phyloP scores from a whole-genome alignment of 306 rosid genomes.

The Aeschynomene evenia region DNA sequence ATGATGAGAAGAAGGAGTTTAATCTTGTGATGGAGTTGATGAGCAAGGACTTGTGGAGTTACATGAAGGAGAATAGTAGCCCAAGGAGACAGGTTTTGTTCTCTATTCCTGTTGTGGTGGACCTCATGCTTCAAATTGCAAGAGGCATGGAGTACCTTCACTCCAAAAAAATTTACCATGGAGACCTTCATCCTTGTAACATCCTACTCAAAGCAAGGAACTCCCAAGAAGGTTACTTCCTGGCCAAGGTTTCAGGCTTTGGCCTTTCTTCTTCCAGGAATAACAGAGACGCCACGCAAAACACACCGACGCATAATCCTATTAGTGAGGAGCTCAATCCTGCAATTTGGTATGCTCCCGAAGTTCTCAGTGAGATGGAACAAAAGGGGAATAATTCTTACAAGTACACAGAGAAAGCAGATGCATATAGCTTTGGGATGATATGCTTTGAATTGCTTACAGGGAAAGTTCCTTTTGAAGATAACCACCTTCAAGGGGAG shows the following conservation, averaged over 20 bases:
- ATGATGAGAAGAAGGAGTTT: constrained; percentile 67
- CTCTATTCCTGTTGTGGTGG: constrained; percentile 71
- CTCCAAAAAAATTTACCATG: constrained; percentile 68
- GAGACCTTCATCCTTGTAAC: constrained; percentile 69
- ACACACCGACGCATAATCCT: constrained; percentile 35
- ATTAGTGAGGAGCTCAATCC: constrained; percentile 36
- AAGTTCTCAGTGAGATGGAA: constrained; percentile 70
- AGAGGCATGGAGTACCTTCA: constrained; percentile 88
- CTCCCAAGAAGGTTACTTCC: constrained; percentile 68
- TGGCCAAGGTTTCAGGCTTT: constrained; percentile 74
- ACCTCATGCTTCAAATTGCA: constrained; percentile 94
- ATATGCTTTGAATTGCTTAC: constrained; percentile 82
- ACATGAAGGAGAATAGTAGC: constrained; percentile 74
- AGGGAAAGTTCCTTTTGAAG: constrained; percentile 88
- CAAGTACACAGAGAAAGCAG: constrained; percentile 78
- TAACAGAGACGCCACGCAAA: constrained; percentile 14
- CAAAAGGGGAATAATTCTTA: constrained; percentile 18
- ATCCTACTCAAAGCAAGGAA: constrained; percentile 60
- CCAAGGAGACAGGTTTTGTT: constrained; percentile 71
- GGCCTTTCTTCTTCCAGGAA: constrained; percentile 46
- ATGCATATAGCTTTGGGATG: constrained; percentile 90
- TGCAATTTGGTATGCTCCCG: constrained; percentile 83
- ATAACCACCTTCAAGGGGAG: constrained; percentile 72
- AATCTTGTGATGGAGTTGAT: constrained; percentile 78
- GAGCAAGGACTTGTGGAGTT: constrained; percentile 60